Conservation (phyloP, 306 rosid species). For the Phaseolus lunatus region DNA sequence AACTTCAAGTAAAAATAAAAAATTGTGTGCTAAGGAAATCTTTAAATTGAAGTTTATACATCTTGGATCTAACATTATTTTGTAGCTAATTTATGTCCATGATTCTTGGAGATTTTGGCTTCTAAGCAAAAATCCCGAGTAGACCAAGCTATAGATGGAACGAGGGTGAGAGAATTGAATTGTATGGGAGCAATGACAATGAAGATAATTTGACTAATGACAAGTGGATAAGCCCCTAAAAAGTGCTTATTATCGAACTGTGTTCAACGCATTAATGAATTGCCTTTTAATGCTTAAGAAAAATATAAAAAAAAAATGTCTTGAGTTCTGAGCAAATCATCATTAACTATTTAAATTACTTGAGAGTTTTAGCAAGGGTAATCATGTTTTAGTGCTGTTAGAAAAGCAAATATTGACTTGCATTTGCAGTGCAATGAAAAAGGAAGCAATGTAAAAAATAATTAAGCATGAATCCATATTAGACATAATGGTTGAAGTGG, state of each 20-base stretch:
- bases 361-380: background rate
- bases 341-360: background rate
- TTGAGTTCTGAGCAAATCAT: background rate
- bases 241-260: background rate
- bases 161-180: background rate
- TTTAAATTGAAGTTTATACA: too few relatives aligned
- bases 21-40: too few relatives aligned
- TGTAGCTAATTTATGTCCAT: background rate
- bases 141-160: background rate
- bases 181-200: background rate
- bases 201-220: constrained; percentile 6
- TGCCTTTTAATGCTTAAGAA: background rate
- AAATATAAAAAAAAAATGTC: background rate
- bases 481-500: constrained; percentile 50
- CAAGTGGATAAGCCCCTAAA: background rate
- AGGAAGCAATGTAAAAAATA: constrained; percentile 7
- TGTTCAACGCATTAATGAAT: background rate
- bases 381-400: background rate
- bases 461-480: constrained; percentile 8
- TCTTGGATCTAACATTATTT: too few relatives aligned
- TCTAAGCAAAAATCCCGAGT: background rate
- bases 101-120: background rate
- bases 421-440: background rate
- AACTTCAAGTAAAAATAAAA: too few relatives aligned
- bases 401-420: background rate